Evolutionary conservation across 352 stramenopile species (phyloP), one percentile per base, ranked within the genome.

Genomic region (Globisporangium paddicum): DNA sequence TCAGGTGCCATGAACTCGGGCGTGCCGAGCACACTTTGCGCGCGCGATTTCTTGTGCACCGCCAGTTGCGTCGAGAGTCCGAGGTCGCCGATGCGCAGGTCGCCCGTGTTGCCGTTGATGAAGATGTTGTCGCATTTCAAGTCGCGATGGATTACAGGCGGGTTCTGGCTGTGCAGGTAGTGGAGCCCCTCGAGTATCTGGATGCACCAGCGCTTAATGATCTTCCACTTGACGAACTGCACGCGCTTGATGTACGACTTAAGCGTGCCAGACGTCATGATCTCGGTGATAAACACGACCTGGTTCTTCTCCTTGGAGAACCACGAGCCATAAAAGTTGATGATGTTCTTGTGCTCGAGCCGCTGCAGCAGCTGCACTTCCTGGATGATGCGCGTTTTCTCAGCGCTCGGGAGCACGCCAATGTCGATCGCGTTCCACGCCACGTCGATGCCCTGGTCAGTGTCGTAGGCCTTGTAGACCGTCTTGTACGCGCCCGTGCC

Each of bases 1-100:
- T 99, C 97, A 0, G 97, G 97, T 2, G 97, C 97, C 97, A 99
- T 99, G 67, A 99, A 99, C 71, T 99, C 97, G 6, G 97, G 97
- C 55, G 97, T 99, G 8, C 97, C 97, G 7, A 99, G 75, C 35
- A 99, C 96, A 73, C 90, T 98, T 58, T 93, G 88, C 14, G 86
- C 85, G 58, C 85, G 82, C 1, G 75, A 81, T 23, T 80, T 71
- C 60, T 89, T 93, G 64, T 93, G 79, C 34, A 90, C 79, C 0
- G 80, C 82, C 37, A 92, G 55, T 54, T 95, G 83, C 52, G 87
- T 91, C 18, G 83, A 92, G 5, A 99, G 70, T 5, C 96, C 96
- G 41, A 99, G 73, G 69, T 99, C 97, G 60, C 97, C 97, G 74
- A 99, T 99, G 40, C 97, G 86, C 52, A 99, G 75, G 66, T 99